Conservation (phyloP, 2,329 filamentous ascomycete species). For the Aspergillus sclerotialis region DNA sequence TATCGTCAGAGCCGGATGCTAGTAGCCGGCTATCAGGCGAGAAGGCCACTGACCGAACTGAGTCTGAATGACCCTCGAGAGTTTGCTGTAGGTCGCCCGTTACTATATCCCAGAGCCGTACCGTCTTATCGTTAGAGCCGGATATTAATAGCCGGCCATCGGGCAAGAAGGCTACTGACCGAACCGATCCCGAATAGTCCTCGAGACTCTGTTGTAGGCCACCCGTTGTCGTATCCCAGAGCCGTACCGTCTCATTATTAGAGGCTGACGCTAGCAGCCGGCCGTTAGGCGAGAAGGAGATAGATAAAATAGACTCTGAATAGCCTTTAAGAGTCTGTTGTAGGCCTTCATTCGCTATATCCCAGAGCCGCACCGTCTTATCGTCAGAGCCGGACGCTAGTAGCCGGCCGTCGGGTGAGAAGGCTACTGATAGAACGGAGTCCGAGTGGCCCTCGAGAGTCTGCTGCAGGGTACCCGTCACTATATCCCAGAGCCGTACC, state of each 20-base stretch:
- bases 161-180: conserved; percentile 4
- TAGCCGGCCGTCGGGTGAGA: conserved; percentile 12
- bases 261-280: conserved; percentile 8
- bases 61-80: conserved; percentile 6
- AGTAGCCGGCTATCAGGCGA: conserved; percentile 12
- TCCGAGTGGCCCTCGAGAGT: conserved; percentile 7
- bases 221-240: conserved; percentile 8
- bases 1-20: conserved; percentile 12
- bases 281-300: conserved; percentile 15
- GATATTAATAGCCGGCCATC: conserved; percentile 15
- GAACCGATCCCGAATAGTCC: conserved; percentile 5
- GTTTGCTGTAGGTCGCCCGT: conserved; percentile 7
- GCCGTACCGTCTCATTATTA: not conserved
- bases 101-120: conserved; percentile 7
- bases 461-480: conserved; percentile 5
- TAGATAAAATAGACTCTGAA: conserved; percentile 1
- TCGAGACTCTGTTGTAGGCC: conserved; percentile 3
- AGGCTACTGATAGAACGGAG: conserved; percentile 7
- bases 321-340: conserved; percentile 5
- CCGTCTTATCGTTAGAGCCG: conserved; percentile 5
- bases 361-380: conserved; percentile 8
- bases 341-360: conserved; percentile 5
- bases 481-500: conserved; percentile 17
- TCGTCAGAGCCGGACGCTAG: conserved; percentile 12
- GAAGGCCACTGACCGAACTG: conserved; percentile 10